phyloP scores from a whole-genome alignment of 495 filamentous ascomycete genomes.

The Lasiosphaeria hispida region DNA sequence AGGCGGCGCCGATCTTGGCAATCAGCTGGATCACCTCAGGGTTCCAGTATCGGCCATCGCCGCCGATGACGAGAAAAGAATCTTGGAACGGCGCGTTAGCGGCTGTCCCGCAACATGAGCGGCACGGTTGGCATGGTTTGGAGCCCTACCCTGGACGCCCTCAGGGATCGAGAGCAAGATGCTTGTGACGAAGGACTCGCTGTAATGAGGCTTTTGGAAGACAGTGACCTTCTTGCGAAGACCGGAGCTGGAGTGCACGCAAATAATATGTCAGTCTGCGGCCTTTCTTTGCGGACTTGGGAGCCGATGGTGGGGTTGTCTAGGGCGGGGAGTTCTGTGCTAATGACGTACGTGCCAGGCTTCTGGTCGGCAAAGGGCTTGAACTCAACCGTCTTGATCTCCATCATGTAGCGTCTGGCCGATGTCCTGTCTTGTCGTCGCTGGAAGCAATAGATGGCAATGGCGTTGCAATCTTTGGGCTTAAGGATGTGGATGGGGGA shows the following conservation, averaged over 20 bases:
- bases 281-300: conserved; percentile 7
- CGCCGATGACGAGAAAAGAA: conserved; percentile 91
- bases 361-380: conserved; percentile 91
- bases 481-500: no score
- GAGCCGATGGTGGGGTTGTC: conserved; percentile 32
- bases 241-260: conserved; percentile 64
- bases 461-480: no score
- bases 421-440: no score
- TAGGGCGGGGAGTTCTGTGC: conserved; percentile 21
- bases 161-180: conserved; percentile 96
- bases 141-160: conserved; percentile 61
- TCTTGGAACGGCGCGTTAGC: conserved; percentile 35
- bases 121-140: not conserved
- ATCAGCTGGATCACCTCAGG: conserved; percentile 93
- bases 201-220: conserved; percentile 93
- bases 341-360: conserved; percentile 87
- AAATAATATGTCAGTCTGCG: conserved; percentile 4
- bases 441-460: no score
- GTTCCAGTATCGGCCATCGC: conserved; percentile 97
- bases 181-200: conserved; percentile 89
- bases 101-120: not conserved
- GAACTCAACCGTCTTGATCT: conserved; percentile 70
- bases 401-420: conserved; percentile 48
- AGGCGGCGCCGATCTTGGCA: conserved; percentile 93
- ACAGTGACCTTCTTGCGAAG: conserved; percentile 98